Evolutionary conservation across 805 yeast species (phyloP).

Genomic region (Cyberlindnera euphorbiae): DNA sequence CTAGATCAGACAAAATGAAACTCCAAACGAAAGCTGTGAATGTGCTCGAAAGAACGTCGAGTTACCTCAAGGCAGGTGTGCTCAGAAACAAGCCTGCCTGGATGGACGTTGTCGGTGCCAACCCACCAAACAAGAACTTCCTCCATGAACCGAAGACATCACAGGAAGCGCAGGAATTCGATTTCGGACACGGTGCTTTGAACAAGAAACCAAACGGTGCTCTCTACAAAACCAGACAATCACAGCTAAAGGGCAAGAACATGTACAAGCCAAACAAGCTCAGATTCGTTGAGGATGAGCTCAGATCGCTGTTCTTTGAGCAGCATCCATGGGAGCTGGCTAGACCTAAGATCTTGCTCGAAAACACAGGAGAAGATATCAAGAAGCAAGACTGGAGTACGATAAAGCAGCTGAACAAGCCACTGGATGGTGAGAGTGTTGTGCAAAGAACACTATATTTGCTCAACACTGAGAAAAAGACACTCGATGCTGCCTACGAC

Average conservation of each 20-base stretch:
- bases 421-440: constrained; percentile 85
- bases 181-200: constrained; percentile 10
- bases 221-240: constrained; percentile 31
- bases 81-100: constrained; percentile 75
- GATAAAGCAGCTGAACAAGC: constrained; percentile 66
- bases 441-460: constrained; percentile 69
- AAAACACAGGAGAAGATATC: constrained; percentile 60
- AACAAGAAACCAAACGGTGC: constrained; percentile 16
- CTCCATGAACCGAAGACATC: constrained; percentile 23
- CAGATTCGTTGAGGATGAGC: constrained; percentile 55
- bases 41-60: constrained; percentile 77
- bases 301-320: constrained; percentile 75
- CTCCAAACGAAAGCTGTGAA: constrained; percentile 70
- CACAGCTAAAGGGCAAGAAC: constrained; percentile 9
- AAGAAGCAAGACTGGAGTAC: constrained; percentile 66
- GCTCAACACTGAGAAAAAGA: constrained; percentile 31
- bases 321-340: constrained; percentile 99
- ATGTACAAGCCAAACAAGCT: constrained; percentile 21
- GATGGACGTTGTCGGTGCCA: constrained; percentile 77
- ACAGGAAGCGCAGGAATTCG: constrained; percentile 3
- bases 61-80: constrained; percentile 66
- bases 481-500: constrained; percentile 65
- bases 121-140: constrained; percentile 73
- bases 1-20: too few species aligned
- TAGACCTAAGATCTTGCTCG: constrained; percentile 78